Base-by-base conservation (phyloP, 139 green algal genomes). In the Haematococcus lacustris region DNA sequence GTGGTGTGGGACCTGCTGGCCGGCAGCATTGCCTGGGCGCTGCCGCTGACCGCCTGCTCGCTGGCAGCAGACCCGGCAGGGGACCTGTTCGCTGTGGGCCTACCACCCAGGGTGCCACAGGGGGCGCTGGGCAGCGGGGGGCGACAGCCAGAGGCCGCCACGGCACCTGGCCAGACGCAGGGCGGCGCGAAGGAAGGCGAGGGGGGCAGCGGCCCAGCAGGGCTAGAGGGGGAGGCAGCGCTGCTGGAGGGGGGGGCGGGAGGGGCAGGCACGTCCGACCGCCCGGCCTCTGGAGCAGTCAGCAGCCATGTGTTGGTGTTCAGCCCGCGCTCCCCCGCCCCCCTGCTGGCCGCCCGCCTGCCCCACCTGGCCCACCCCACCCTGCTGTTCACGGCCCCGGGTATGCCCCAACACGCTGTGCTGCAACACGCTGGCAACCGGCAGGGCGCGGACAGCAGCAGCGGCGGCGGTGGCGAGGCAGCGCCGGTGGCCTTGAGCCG, bases 1-100 rank as follows among this genome's bases (percentile, higher is more conserved):
- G 67, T 77, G 1, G 86, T 88, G 38, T 91, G 83, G 78, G 82
- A 91, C 74, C 38, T 91, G 34, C 72, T 89, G 33, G 88, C 77
- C 2, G 51, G 63, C n/a, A 69, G 71, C 13, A 47, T 89, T 32
- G 76, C 77, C 17, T 90, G 86, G 86, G 73, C 64, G 30, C 51
- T 74, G 30, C 66, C 64, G 30, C 4, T 82, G 65, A 38, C 51
- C 1, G 70, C 65, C 2, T 71, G 38, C 32, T 70, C 68, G 30
- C 71, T 86, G 21, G 76, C 79, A 21, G 81, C 69, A 6, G 84
- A 86, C 60, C 74, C 78, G 6, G n/a, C 41, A 60, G 26, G 28
- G 21, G 38, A 25, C 13, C 6, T n/a, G 35, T 5, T 47, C 4
- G 63, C 63, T 4, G 41, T 13, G 9, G 7, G 63, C 65, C 21